Conservation (phyloP, 345 rosid species). For the Pugionium cornutum region DNA sequence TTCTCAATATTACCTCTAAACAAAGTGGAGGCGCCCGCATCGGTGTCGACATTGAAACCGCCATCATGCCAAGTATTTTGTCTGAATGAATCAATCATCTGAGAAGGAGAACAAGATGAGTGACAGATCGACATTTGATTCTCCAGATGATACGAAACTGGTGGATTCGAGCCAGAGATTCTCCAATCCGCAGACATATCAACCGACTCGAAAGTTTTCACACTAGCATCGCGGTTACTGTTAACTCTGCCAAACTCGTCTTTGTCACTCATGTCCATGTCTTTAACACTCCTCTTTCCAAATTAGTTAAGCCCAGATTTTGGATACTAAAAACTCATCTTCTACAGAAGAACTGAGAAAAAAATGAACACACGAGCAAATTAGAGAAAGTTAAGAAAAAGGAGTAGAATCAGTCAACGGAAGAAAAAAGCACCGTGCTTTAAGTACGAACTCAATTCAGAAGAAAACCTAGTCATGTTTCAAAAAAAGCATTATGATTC, state of each 20-base stretch:
- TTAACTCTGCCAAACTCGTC: slow-evolving; percentile 54
- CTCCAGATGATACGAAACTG: slow-evolving; percentile 49
- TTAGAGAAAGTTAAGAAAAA: slow-evolving; percentile 40
- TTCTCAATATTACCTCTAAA: slow-evolving; percentile 48
- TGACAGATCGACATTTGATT: slow-evolving; percentile 49
- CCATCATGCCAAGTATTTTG: slow-evolving; percentile 62
- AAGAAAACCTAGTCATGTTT: slow-evolving; percentile 64
- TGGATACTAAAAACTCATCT: background rate
- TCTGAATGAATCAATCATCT: slow-evolving; percentile 59
- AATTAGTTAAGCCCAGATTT: slow-evolving; percentile 9
- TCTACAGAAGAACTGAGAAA: slow-evolving; percentile 24
- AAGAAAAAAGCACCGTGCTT: slow-evolving; percentile 45
- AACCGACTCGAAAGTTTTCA: slow-evolving; percentile 41
- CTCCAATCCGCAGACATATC: slow-evolving; percentile 60
- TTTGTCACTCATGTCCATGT: slow-evolving; percentile 60
- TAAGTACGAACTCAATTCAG: slow-evolving; percentile 45
- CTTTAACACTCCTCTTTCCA: background rate
- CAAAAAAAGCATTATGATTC: slow-evolving; percentile 26
- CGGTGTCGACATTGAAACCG: slow-evolving; percentile 42
- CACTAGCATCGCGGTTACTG: slow-evolving; percentile 42
- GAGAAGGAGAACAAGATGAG: slow-evolving; percentile 45
- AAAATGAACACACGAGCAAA: slow-evolving; percentile 30
- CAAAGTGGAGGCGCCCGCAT: background rate
- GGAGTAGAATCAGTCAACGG: slow-evolving; percentile 54
- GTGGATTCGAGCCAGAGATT: slow-evolving; percentile 46